These are phyloP conservation scores for Coemansia sp. DNA, from an alignment of 192 early-diverging fungal species.

Conservation along the genomic window DNA sequence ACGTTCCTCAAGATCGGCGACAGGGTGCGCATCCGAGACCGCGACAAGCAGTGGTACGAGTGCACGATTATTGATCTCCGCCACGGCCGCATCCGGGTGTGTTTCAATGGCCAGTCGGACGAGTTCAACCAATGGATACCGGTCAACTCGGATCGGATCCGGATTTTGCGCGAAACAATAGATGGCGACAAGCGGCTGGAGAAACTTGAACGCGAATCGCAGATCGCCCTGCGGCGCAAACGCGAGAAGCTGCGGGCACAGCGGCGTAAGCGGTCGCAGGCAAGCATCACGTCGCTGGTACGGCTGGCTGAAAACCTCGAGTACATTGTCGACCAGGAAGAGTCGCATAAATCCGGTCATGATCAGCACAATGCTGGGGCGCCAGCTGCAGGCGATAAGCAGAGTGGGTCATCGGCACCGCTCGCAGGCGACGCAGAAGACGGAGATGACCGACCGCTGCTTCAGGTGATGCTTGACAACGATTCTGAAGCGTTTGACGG, in stretches of 20 bases:
- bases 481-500: slow-evolving; percentile 13
- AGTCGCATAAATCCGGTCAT: background rate
- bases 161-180: slow-evolving; percentile 37
- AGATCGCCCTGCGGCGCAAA: slow-evolving; percentile 19
- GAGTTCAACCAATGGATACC: slow-evolving; percentile 48
- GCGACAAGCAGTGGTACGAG: slow-evolving; percentile 50
- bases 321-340: slow-evolving; percentile 30
- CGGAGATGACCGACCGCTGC: slow-evolving; percentile 18
- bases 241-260: slow-evolving; percentile 27
- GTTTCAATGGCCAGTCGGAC: slow-evolving; percentile 32
- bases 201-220: slow-evolving; percentile 26
- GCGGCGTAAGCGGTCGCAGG: slow-evolving; percentile 18
- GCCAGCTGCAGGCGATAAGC: background rate
- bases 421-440: background rate
- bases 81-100: slow-evolving; percentile 43
- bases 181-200: slow-evolving; percentile 37
- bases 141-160: slow-evolving; percentile 49
- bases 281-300: slow-evolving; percentile 26
- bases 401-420: background rate
- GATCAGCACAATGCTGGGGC: background rate
- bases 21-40: slow-evolving; percentile 43
- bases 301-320: slow-evolving; percentile 45
- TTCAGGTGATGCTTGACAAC: slow-evolving; percentile 31
- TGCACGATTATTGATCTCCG: slow-evolving; percentile 46
- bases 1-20: slow-evolving; percentile 41